Evolutionary conservation across 768 basidiomycete genomes (phyloP).

Genomic region (Asterophora parasitica): DNA sequence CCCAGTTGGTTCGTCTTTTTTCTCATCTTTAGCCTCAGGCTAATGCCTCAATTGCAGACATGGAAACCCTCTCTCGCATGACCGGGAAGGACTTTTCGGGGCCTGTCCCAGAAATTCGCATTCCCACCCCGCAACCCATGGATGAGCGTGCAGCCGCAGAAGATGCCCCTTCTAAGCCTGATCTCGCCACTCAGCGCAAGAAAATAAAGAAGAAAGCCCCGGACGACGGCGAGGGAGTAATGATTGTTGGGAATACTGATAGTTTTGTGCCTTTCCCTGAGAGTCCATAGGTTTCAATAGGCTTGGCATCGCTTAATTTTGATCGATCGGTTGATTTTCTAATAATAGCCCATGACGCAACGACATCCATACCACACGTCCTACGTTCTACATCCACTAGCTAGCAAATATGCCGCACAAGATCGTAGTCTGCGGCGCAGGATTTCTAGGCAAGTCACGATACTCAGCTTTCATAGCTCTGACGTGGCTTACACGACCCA

Average conservation of each 20-base stretch:
- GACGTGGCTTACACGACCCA: background rate
- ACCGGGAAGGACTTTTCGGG: conserved; percentile 86
- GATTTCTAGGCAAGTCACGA: conserved; percentile 50
- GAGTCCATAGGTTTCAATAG: conserved; percentile 17
- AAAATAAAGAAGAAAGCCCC: conserved; percentile 23
- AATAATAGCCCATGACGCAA: conserved; percentile 1
- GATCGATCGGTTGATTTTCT: background rate
- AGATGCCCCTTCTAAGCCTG: conserved; percentile 7
- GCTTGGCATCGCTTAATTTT: too few relatives aligned
- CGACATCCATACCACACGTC: too few relatives aligned
- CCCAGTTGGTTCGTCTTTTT: conserved; percentile 61
- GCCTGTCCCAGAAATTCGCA: conserved; percentile 64
- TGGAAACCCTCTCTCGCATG: conserved; percentile 68
- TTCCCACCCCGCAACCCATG: conserved; percentile 29
- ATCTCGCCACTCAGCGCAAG: conserved; percentile 5
- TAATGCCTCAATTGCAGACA: conserved; percentile 40
- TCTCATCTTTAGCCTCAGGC: background rate
- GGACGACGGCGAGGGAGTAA: conserved; percentile 32
- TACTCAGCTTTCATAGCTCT: background rate
- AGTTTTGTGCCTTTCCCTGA: conserved; percentile 21
- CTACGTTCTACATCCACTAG: too few relatives aligned
- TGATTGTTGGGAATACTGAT: conserved; percentile 35
- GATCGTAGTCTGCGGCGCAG: conserved; percentile 50
- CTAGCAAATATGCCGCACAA: conserved; percentile 21
- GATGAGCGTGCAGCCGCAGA: conserved; percentile 17